Percentiles rank a stretch among this genome's conserved stretches.
Conservation (phyloP, 345 rosid genomes). For the Salix caprea region DNA sequence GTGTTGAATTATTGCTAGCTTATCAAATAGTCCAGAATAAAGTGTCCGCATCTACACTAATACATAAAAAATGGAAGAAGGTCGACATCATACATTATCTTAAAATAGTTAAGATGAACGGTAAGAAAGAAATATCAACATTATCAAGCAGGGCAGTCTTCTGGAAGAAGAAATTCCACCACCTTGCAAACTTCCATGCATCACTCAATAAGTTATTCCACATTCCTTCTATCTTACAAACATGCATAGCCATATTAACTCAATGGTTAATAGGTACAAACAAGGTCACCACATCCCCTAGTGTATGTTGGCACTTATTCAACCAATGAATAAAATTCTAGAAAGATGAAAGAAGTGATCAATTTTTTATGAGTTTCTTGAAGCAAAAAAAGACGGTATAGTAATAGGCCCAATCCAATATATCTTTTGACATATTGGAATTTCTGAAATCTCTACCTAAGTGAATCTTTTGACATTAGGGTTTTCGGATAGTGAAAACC, state of each 20-base stretch:
- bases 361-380: not conserved
- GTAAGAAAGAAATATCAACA: not conserved
- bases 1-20: not conserved
- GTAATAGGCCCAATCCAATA: not conserved
- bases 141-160: not conserved
- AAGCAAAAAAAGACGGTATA: not conserved
- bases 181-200: not conserved
- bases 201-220: not conserved
- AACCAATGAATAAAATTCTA: not conserved
- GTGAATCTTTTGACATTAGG: not conserved
- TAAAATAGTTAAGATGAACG: not conserved
- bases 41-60: not conserved
- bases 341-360: not conserved
- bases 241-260: not conserved
- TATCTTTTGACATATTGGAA: too few species aligned
- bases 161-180: not conserved
- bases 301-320: not conserved
- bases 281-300: not conserved
- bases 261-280: not conserved
- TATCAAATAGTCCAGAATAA: not conserved
- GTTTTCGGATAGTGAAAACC: not conserved
- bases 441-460: not conserved
- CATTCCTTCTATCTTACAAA: not conserved
- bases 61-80: not conserved
- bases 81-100: not conserved